phyloP scores from a whole-genome alignment of 164 flowering plant genomes.

The Chimonanthus praecox region DNA sequence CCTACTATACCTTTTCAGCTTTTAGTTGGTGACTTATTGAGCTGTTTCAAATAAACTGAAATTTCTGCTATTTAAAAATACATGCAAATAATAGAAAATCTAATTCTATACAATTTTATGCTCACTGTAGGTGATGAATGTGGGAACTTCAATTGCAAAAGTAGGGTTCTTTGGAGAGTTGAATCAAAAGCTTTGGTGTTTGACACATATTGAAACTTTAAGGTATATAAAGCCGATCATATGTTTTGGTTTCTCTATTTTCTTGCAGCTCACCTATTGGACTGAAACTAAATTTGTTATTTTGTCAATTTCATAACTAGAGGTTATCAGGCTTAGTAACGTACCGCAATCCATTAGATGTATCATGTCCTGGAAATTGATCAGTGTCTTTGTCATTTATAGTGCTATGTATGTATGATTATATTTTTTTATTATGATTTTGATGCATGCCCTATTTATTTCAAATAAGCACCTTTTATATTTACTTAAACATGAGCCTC shows the following conservation, averaged over 20 bases:
- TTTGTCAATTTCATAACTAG: not conserved
- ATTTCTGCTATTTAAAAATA: too few species aligned
- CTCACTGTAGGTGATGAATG: conserved; percentile 72
- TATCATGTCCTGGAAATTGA: not conserved
- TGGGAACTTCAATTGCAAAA: conserved; percentile 84
- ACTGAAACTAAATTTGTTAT: not conserved
- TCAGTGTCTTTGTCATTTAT: not conserved
- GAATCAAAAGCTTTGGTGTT: conserved; percentile 74
- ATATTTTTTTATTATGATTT: too few species aligned
- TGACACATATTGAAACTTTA: conserved; percentile 84
- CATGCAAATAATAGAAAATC: not conserved
- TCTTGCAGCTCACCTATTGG: not conserved
- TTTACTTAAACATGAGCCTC: not conserved
- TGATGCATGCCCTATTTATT: not conserved
- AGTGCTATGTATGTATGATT: not conserved
- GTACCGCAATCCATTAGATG: not conserved
- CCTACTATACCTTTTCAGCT: not conserved
- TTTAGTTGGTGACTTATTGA: not conserved
- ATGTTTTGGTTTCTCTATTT: not conserved
- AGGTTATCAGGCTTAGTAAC: not conserved
- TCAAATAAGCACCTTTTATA: not conserved
- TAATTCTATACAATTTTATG: not conserved
- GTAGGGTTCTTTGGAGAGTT: conserved; percentile 76
- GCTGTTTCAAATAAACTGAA: too few species aligned
- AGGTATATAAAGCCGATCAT: conserved; percentile 34